Percentiles rank a stretch among this genome's conserved stretches.
These are phyloP conservation scores for Oryza officinalis DNA, from an alignment of 176 grass and related monocot genomes.

Conservation along the genomic window DNA sequence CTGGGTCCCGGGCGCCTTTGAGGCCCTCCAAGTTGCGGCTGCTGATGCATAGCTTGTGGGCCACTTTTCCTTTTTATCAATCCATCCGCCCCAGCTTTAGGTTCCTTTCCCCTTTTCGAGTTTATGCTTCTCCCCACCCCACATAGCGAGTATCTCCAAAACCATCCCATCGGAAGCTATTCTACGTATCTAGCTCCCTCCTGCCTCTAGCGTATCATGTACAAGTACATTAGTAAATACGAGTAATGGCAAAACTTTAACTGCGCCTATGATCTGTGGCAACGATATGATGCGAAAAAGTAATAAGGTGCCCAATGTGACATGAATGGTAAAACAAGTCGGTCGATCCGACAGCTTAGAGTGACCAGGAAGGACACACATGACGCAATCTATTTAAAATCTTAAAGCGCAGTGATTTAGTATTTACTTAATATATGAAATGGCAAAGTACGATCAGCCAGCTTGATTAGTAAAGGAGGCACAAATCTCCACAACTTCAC, in stretches of 20 bases:
- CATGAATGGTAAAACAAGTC: conserved; percentile 22
- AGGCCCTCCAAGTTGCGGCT: conserved; percentile 53
- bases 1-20: conserved; percentile 43
- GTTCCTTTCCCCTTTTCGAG: conserved; percentile 82
- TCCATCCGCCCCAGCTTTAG: conserved; percentile 62
- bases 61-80: conserved; percentile 87
- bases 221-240: neutral
- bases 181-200: conserved; percentile 12
- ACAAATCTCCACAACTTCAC: conserved; percentile 50
- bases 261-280: conserved; percentile 2
- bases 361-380: conserved; percentile 43
- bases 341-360: conserved; percentile 50
- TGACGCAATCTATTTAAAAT: conserved; percentile 40
- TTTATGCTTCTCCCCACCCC: conserved; percentile 68
- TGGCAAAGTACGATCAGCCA: conserved; percentile 45
- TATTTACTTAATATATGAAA: conserved; percentile 30
- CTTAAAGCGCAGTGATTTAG: conserved; percentile 24
- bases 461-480: conserved; percentile 45
- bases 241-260: neutral
- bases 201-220: conserved; percentile 20
- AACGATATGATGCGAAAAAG: neutral
- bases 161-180: conserved; percentile 25
- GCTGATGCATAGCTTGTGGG: conserved; percentile 57
- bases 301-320: conserved; percentile 10
- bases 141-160: conserved; percentile 46